Conservation (phyloP, 805 yeast genomes). For the Candida maltosa region DNA sequence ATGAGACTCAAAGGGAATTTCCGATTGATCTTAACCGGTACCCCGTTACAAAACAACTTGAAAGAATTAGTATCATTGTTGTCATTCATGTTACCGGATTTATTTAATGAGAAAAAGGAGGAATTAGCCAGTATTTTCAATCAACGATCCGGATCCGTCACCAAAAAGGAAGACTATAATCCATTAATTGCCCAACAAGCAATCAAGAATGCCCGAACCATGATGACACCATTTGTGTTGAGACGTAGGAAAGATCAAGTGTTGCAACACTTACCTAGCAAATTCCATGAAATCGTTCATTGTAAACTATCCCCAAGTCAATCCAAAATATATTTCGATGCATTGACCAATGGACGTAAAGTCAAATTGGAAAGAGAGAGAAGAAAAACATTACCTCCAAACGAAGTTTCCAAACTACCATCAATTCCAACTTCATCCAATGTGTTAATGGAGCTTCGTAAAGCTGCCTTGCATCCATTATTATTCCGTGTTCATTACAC, state of each 20-base stretch:
- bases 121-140: conserved; percentile 81
- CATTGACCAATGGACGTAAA: conserved; percentile 45
- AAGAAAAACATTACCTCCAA: conserved; percentile 34
- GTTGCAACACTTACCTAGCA: conserved; percentile 80
- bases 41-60: conserved; percentile 92
- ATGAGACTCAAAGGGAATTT: conserved; percentile 84
- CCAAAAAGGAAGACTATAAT: conserved; percentile 38
- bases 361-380: conserved; percentile 42
- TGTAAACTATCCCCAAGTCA: conserved; percentile 65
- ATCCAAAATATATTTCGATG: conserved; percentile 55
- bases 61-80: conserved; percentile 85
- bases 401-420: conserved; percentile 31
- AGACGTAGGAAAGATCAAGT: conserved; percentile 93
- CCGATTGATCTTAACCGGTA: conserved; percentile 87
- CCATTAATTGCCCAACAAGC: conserved; percentile 90
- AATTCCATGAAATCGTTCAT: conserved; percentile 57
- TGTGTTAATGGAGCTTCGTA: conserved; percentile 82
- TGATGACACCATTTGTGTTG: conserved; percentile 97
- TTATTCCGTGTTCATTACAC: conserved; percentile 67
- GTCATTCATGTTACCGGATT: conserved; percentile 83
- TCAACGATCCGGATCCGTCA: conserved; percentile 61
- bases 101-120: conserved; percentile 78
- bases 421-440: conserved; percentile 54
- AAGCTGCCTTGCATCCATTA: conserved; percentile 90
- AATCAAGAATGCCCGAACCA: conserved; percentile 86